These are phyloP conservation scores for Triticum dicoccoides DNA, from an alignment of 176 grass and related monocot species.

Conservation along the genomic window DNA sequence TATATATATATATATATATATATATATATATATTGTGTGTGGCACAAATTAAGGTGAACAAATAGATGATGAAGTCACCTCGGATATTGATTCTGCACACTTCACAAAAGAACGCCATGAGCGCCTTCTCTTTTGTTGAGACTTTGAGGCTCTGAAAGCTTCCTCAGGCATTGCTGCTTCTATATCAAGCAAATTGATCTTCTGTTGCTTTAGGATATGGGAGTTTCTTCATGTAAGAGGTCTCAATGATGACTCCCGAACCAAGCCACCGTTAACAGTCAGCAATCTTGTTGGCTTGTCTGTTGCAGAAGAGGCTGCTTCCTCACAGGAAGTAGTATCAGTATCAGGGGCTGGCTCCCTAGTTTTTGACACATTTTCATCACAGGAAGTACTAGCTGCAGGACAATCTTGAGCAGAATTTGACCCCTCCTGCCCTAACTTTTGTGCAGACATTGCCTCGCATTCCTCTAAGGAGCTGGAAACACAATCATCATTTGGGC, in stretches of 20 bases:
- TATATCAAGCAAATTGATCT: slow-evolving; percentile 87
- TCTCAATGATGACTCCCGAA: slow-evolving; percentile 72
- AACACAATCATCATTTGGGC: no score
- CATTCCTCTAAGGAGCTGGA: no score
- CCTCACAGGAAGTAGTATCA: slow-evolving; percentile 35
- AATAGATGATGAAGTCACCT: slow-evolving; percentile 37
- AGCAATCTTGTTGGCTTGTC: slow-evolving; percentile 41
- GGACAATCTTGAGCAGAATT: not conserved
- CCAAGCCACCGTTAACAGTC: slow-evolving; percentile 42
- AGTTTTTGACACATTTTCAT: slow-evolving; percentile 44
- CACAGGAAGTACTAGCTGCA: slow-evolving; percentile 14
- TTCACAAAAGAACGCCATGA: slow-evolving; percentile 92
- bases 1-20: no score
- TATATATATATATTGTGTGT: no score
- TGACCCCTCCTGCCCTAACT: no score
- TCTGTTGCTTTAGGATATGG: slow-evolving; percentile 69
- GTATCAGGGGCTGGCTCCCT: slow-evolving; percentile 12
- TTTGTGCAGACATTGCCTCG: no score
- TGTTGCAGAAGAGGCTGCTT: slow-evolving; percentile 38
- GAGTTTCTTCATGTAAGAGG: slow-evolving; percentile 62
- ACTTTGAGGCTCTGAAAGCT: slow-evolving; percentile 62
- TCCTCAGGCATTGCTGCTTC: slow-evolving; percentile 77
- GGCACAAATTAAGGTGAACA: no score
- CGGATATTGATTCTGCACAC: slow-evolving; percentile 75
- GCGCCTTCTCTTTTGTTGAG: slow-evolving; percentile 51